phyloP scores from a whole-genome alignment of 23 red algal genomes.

The Gracilariopsis chorda region DNA sequence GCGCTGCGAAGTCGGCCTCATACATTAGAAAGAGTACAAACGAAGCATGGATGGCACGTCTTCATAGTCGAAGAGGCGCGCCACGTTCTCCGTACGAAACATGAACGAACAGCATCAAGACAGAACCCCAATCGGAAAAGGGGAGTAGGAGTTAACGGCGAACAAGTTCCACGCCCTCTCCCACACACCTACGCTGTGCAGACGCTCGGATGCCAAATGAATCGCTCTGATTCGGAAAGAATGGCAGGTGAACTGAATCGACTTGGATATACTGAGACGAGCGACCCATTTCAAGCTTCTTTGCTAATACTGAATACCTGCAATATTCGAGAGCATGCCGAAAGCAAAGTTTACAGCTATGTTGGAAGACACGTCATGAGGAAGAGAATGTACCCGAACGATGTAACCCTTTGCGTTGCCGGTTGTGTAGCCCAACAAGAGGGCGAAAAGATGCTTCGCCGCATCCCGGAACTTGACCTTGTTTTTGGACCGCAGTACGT shows the following conservation, averaged over 20 bases:
- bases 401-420: slow-evolving; percentile 86
- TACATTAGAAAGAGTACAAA: slow-evolving; percentile 32
- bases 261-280: slow-evolving; percentile 49
- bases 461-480: slow-evolving; percentile 91
- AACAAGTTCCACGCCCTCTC: not conserved
- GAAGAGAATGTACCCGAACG: slow-evolving; percentile 50
- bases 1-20: slow-evolving; percentile 42
- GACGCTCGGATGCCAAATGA: slow-evolving; percentile 98
- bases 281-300: slow-evolving; percentile 67
- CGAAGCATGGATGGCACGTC: slow-evolving; percentile 70
- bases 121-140: slow-evolving; percentile 30
- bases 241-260: slow-evolving; percentile 85
- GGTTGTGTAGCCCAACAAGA: slow-evolving; percentile 99
- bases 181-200: slow-evolving; percentile 66
- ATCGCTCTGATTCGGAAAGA: slow-evolving; percentile 86
- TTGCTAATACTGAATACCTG: slow-evolving; percentile 92
- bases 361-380: slow-evolving; percentile 69
- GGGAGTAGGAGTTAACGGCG: not conserved
- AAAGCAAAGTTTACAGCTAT: slow-evolving; percentile 90
- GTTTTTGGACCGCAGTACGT: slow-evolving; percentile 98
- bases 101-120: slow-evolving; percentile 7
- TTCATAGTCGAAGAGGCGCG: slow-evolving; percentile 87
- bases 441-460: slow-evolving; percentile 85
- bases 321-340: slow-evolving; percentile 94
- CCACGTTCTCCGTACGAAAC: slow-evolving; percentile 36